Conservation (phyloP, 1,284 basidiomycete species). For the Boletellus deceptivus region DNA sequence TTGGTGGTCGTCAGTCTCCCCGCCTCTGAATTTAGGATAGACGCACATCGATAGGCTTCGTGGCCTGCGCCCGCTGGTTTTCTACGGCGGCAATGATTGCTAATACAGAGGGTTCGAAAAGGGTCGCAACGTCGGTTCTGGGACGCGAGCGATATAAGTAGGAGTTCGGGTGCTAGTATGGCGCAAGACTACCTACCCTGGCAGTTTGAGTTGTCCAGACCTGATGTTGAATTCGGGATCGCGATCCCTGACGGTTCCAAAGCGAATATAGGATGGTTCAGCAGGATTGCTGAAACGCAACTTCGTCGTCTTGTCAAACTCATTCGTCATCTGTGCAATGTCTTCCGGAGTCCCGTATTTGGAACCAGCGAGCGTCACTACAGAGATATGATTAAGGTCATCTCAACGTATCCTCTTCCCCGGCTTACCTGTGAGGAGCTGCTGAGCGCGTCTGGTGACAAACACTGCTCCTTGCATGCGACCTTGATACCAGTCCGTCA, state of each 20-base stretch:
- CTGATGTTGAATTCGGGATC: conserved; percentile 38
- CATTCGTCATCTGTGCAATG: conserved; percentile 35
- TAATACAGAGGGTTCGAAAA: conserved; percentile 41
- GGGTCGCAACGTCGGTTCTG: conserved; percentile 34
- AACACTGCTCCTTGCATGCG: conserved; percentile 36
- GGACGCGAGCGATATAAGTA: conserved; percentile 18
- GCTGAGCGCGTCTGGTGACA: conserved; percentile 34
- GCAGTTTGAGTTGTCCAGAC: conserved; percentile 40
- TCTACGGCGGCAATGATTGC: conserved; percentile 35
- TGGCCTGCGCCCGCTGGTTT: conserved; percentile 31
- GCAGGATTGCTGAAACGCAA: conserved; percentile 37
- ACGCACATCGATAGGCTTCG: conserved; percentile 28
- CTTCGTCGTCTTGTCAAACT: conserved; percentile 44
- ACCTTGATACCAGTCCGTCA: conserved; percentile 23
- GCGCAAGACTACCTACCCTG: conserved; percentile 31
- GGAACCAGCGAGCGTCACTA: conserved; percentile 37
- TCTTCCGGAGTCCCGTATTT: conserved; percentile 35
- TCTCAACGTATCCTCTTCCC: neutral
- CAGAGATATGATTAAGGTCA: neutral
- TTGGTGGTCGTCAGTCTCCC: conserved; percentile 12
- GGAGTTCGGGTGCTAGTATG: conserved; percentile 3
- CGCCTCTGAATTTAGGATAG: neutral
- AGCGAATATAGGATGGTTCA: conserved; percentile 41
- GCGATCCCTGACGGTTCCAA: conserved; percentile 38
- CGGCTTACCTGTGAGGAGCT: conserved; percentile 31